Evolutionary conservation across 2,329 filamentous ascomycete species (phyloP), one percentile per base, ranked within the genome.

Genomic region (Talaromyces sp.): DNA sequence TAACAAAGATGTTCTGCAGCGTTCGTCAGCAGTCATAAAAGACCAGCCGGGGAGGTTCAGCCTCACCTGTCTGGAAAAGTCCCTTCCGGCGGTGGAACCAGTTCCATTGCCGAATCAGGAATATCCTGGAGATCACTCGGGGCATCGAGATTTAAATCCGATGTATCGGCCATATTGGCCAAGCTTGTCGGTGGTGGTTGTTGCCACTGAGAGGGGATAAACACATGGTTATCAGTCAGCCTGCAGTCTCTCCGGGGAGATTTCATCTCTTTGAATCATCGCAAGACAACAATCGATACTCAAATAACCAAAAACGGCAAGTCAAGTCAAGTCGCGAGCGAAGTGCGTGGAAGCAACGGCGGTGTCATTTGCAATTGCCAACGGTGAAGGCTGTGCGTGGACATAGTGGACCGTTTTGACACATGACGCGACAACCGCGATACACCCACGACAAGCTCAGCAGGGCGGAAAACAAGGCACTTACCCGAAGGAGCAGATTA

Each of bases 111-210:
- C 65, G 77, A 66, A 47, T 78, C 76, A 57, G 76, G 75, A 66
- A 78, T 78, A 67, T 78, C 76, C 64, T 78, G 75, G 63, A 78
- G 74, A 65, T 78, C 76, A 67, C 76, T 78, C 17, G 75, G 76
- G 63, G 76, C 76, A 66, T 78, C 76, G 60, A 78, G 68, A 67
- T 77, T 78, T 63, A 78, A 67, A 67, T 78, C 76, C 54, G 74
- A 68, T 61, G 74, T 69, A 67, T 77, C 75, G 55, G 76, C 73
- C 76, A 78, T 78, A 66, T 47, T 66, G 67, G 67, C 63, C 63
- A 64, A 61, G 47, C 57, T 58, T 55, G 47, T 19, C 10, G 36
- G 6, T 39, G 15, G 17, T 22, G 32, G 55, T 53, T 17, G 49
- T 30, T 53, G 49, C 57, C 32, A 55, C 57, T 58, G 27, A 33